Percentiles rank a stretch among this genome's conserved stretches.
These are phyloP conservation scores for Phyllosticta capitalensis DNA, from an alignment of 2,329 filamentous ascomycete genomes.

Conservation along the genomic window DNA sequence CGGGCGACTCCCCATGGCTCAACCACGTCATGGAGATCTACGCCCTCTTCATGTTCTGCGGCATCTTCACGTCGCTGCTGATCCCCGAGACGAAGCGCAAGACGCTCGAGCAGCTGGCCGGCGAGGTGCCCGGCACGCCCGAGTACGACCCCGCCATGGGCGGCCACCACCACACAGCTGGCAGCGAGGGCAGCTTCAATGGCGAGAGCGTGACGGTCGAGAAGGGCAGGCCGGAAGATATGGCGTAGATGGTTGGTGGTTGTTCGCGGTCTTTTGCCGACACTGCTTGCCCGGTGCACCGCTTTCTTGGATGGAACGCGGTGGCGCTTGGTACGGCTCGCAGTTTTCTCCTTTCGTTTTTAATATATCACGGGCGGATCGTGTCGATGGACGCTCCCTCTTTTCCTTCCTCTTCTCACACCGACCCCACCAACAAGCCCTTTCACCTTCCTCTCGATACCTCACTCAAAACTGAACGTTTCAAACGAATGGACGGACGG, in stretches of 20 bases:
- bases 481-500: neutral
- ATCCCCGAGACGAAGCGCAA: constrained; percentile 68
- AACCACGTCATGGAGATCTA: constrained; percentile 69
- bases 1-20: constrained; percentile 52
- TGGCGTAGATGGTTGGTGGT: neutral
- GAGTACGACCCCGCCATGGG: constrained; percentile 30
- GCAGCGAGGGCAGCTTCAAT: neutral
- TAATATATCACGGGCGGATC: neutral
- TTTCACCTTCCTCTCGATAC: neutral
- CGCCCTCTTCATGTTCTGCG: constrained; percentile 69
- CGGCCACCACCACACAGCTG: neutral
- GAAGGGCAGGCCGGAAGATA: constrained; percentile 5
- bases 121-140: constrained; percentile 52
- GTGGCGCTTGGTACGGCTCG: neutral
- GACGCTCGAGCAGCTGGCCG: constrained; percentile 62
- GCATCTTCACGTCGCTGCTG: constrained; percentile 58
- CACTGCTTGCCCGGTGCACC: neutral
- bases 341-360: neutral
- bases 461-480: neutral
- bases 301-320: neutral
- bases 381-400: neutral
- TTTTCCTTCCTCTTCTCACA: neutral
- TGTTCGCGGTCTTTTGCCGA: neutral
- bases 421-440: neutral
- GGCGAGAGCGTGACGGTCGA: neutral